Base-by-base conservation (phyloP, 2,329 filamentous ascomycete genomes). In the Geoglossum cookeanum region DNA sequence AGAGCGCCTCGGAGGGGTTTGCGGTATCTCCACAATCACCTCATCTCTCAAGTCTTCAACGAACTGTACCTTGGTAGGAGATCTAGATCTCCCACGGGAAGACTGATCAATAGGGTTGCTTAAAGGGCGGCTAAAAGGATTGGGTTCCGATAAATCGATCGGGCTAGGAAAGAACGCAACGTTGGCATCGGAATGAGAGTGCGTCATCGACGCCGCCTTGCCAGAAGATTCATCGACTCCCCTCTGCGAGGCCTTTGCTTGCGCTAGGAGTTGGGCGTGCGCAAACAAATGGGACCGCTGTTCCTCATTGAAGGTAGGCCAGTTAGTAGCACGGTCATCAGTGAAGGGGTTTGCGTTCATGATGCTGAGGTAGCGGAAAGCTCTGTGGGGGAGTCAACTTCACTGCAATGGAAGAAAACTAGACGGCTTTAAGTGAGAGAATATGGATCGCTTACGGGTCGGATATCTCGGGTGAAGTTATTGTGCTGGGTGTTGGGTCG, bases 11-110 rank as follows among this genome's bases (percentile, higher is more conserved):
- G 54, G 52, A 27, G 64, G 60, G 42, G 59, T 61, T 9, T 60
- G 59, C 1, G 62, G 58, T 42, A 62, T 58, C n/a, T 60, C 60
- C 6, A 57, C 49, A 32, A 59, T 47, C 35, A 49, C 37, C 29
- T 58, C 55, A 30, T 61, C 59, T 53, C 66, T 65, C 37, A 62
- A 60, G 48, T 64, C 59, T 17, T 63, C 65, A 8, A 65, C 58
- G 22, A 60, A 22, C 58, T 65, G 64, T 45, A 62, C 59, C 37
- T 64, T 64, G 48, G 64, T 64, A 22, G 62, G 59, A 4, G 59
- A 59, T 35, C 58, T 55, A 57, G 30, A 57, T 6, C 62, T 56
- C 22, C 62, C 61, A n/a, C 61, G 61, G 15, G 57, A 47, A 39
- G 58, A 30, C 29, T 44, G 49, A 42, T 48, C 54, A 35, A 45